Conservation (phyloP, 2,329 filamentous ascomycete genomes). For the Colletotrichum sp. region DNA sequence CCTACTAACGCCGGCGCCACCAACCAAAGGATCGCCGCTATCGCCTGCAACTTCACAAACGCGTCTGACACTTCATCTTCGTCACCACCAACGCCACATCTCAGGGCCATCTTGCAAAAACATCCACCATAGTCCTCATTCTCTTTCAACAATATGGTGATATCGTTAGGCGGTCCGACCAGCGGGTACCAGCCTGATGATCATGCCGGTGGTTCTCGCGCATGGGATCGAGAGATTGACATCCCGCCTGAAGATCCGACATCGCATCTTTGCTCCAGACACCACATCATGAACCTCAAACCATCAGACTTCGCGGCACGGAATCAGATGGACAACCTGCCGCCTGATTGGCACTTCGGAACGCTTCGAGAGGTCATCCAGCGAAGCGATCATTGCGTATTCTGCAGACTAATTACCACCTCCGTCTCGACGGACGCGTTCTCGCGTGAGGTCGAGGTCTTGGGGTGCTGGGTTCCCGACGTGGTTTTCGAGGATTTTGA, state of each 20-base stretch:
- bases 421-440: neutral
- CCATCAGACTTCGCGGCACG: neutral
- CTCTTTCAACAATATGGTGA: neutral
- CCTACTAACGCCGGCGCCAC: neutral
- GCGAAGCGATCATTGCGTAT: neutral
- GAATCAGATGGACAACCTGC: accelerated
- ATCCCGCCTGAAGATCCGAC: neutral
- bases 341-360: neutral
- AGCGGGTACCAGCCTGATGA: accelerated
- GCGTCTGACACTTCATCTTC: neutral
- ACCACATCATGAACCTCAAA: neutral
- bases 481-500: neutral
- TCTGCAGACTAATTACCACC: neutral
- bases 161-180: neutral
- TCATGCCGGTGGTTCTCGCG: accelerated
- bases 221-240: neutral
- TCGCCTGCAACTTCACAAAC: neutral
- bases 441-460: neutral
- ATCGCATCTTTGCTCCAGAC: neutral
- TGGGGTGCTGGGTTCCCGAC: neutral
- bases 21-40: neutral
- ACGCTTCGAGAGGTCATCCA: neutral
- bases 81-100: neutral
- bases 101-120: neutral
- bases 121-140: neutral